Conservation (phyloP, 208 protist species). For the Angomonas desouzai region DNA sequence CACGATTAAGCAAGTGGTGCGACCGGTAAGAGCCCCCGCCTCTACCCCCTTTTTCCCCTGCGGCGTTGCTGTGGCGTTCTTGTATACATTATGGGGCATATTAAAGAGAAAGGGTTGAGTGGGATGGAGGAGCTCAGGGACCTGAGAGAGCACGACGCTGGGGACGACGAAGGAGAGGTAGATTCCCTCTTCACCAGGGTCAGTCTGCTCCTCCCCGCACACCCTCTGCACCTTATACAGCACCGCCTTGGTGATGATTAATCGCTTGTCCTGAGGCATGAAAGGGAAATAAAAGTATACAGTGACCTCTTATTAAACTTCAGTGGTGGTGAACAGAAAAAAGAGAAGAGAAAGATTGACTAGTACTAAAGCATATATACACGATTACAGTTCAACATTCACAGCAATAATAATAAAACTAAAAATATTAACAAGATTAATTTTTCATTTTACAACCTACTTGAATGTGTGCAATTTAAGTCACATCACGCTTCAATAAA, state of each 20-base stretch:
- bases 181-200: conserved; percentile 47
- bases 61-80: background rate
- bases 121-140: conserved; percentile 44
- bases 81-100: conserved; percentile 59
- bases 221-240: conserved; percentile 75
- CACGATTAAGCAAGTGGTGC: conserved; percentile 76
- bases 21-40: conserved; percentile 16
- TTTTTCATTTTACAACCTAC: too few relatives aligned
- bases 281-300: too few relatives aligned
- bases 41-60: conserved; percentile 17
- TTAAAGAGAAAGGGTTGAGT: conserved; percentile 35
- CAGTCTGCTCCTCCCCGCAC: conserved; percentile 24
- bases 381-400: too few relatives aligned
- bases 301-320: too few relatives aligned
- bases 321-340: too few relatives aligned
- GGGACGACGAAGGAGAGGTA: conserved; percentile 73
- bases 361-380: too few relatives aligned
- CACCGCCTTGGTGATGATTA: conserved; percentile 84
- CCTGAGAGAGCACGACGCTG: conserved; percentile 55
- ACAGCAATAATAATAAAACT: too few relatives aligned
- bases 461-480: too few relatives aligned
- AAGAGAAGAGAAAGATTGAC: conserved; percentile 15
- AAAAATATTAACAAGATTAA: too few relatives aligned
- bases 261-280: conserved; percentile 87
- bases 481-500: too few relatives aligned